Evolutionary conservation across 768 basidiomycete genomes (phyloP), one percentile per base, ranked within the genome.

Genomic region (Pulveroboletus sp.): DNA sequence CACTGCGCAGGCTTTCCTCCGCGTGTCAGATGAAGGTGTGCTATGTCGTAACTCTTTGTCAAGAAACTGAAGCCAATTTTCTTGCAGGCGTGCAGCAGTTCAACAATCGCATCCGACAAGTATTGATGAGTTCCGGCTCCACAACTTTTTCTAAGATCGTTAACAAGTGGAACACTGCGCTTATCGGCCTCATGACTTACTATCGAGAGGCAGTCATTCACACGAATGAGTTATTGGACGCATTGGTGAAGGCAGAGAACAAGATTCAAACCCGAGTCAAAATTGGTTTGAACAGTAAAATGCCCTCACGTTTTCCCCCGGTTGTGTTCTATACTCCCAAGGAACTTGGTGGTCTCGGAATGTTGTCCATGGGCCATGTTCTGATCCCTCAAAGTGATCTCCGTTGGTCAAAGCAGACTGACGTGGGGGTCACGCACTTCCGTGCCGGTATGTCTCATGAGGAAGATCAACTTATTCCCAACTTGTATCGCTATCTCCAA

Each of bases 221-320:
- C 69, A 97, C 95, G 38, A 93, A 93, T 61, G 95, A 98, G 69
- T 76, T 99, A 17, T 80, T 99, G 43, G 96, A 98, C 65, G 81
- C 93, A 0, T 77, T 98, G 36, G 96, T 99, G 63, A 99, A 99
- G 71, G 93, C 94, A 2, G 95, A 99, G 74, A 97, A 97, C 81
- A 98, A 98, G 77, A 95, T 98, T 41, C 96, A 99, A 71, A 97
- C 94, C 3, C 91, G 96, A 72, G 95, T 99, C 63, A 98, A 98
- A 79, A 97, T 99, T 55, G 96, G 95, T n/a, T 65, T 96, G 59
- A 96, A 97, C 78, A 91, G 89, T 69, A 96, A 98, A 75, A 98
- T 99, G 96, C 96, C 96, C 21, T 96, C 93, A 5, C 87, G 93
- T 78, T 97, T 98, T 81, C 95, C 96, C 49, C 88, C 95, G 10